Evolutionary conservation across 2,329 filamentous ascomycete species (phyloP), one percentile per base, ranked within the genome.

Genomic region (Alternaria ventricosa): DNA sequence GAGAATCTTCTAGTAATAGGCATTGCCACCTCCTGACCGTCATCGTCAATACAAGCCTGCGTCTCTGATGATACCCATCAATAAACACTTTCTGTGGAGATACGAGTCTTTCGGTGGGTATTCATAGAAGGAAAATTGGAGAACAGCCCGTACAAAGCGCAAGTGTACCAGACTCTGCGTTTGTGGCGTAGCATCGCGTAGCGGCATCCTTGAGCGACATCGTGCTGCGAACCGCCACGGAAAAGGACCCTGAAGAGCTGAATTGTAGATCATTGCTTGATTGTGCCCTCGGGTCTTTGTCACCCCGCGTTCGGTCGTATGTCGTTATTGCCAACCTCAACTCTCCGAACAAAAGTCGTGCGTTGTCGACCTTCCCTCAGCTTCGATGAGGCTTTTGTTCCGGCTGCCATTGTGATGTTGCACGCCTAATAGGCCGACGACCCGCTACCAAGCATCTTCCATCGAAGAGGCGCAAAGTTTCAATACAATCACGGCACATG

Each of bases 21-120:
- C 60, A 65, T 64, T 66, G 68, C 66, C 70, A 71, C 67, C 68
- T 72, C 70, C 71, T 70, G 66, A 60, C 44, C 61, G 56, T 63
- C 57, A 59, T 59, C 47, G 49, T 51, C 50, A 49, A 63, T 55
- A 54, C 41, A 11, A 18, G 28, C 11, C 47, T 54, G 41, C 41
- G 47, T 54, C 53, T 53, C 55, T 51, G 28, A 36, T 49, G 23
- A 53, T 56, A 61, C 53, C 47, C 33, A 56, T 60, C 50, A 46
- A 60, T 61, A 67, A 55, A 67, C 41, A 59, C 58, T 54, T 63
- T 55, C 63, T 61, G 68, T 72, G 70, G 71, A 61, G 53, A 61
- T 60, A 60, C 51, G 25, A 23, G 53, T 36, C 25, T 57, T 57
- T 53, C 57, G 51, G 57, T 54, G 64, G 60, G 53, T 67, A 65